Evolutionary conservation across 345 rosid genomes (phyloP), one percentile per base, ranked within the genome.

Genomic region (Viola odorata): DNA sequence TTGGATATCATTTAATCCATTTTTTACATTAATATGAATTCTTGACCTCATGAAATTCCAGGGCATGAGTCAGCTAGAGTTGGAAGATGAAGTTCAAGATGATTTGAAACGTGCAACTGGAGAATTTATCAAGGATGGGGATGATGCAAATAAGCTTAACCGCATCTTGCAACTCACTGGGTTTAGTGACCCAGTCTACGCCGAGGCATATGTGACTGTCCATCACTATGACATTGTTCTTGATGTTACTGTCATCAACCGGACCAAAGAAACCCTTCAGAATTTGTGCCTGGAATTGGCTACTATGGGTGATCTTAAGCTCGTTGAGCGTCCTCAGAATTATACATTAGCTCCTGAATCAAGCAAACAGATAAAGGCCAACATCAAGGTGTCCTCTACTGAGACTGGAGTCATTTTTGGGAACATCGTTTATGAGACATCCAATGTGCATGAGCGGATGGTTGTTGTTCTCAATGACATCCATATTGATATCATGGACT

Each of bases 51-150:
- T 10, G 11, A 42, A 53, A 32, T 63, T 64, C 36, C 80, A 94
- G 99, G 99, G 99, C 55, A 94, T 94, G 99, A 94, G 99, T 75
- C 99, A 86, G 80, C 90, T 94, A 63, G 99, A 94, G 74, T 80
- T 94, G 87, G 99, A 94, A 80, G 99, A 94, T 77, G 91, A 86
- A 69, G 97, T 92, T 61, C 94, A 92, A 77, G 98, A 92, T 69
- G 98, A 92, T 79, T 75, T 92, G 36, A 92, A 94, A 70, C 96
- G 99, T 56, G 99, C 99, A 44, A 94, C 99, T 47, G 99, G 99
- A 64, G 97, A 94, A 76, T 94, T 94, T 75, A 78, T 85, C 55
- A 87, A 90, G 72, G 99, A 90, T 69, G 96, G 83, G 41, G 89
- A 94, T 66, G 97, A 90, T 71, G 90, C 96, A 55, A 94, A 94